Evolutionary conservation across 495 filamentous ascomycete species (phyloP), one percentile per base, ranked within the genome.

Genomic region (Jackrogersella minutella): DNA sequence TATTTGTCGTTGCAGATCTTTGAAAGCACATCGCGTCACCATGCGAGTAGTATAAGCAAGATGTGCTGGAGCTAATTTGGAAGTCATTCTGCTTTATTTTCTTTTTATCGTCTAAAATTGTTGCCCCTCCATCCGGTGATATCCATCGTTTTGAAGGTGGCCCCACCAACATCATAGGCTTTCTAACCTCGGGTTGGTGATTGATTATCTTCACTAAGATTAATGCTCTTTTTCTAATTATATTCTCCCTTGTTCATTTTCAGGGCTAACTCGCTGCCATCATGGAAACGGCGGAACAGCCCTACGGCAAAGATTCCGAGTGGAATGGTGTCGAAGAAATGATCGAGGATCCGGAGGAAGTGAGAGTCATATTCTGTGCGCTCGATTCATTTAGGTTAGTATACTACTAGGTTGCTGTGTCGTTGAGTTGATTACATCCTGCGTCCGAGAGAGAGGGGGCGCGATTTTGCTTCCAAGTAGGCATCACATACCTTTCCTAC

Each of bases 351-450:
- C 81, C 84, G 0, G 91, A 93, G 52, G 93, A 97, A 76, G 79
- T 85, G 17, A 79, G 85, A 58, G 90, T 94, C 49, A 81, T 96
- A 2, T 90, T 90, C 73, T 86, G 87, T 28, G 88, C 90, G 0
- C 76, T 96, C 43, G 91, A 96, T 77, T 96, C 93, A 1, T 97
- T 93, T 73, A 84, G 87, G 93, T 96, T 78, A 75, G 91, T 86
- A 50, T 86, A 43, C 10, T 52, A 58, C 41, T 47, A 59, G 21
- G 28, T 62, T 40, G 11, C 21, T 64, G 31, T 64, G 36, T 66
- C 30, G 44, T 65, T 61, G 40, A 41, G 57, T 73, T 43, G 19
- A 56, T 51, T 58, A 46, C 26, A 57, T 56, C 52, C 17, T 41
- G 22, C 13, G 11, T 30, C 21, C 24, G 28, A 26, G 61, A 56